Percentiles rank a stretch among this genome's conserved stretches.
phyloP scores from a whole-genome alignment of 495 filamentous ascomycete genomes.

The Trichocladium antarcticum region DNA sequence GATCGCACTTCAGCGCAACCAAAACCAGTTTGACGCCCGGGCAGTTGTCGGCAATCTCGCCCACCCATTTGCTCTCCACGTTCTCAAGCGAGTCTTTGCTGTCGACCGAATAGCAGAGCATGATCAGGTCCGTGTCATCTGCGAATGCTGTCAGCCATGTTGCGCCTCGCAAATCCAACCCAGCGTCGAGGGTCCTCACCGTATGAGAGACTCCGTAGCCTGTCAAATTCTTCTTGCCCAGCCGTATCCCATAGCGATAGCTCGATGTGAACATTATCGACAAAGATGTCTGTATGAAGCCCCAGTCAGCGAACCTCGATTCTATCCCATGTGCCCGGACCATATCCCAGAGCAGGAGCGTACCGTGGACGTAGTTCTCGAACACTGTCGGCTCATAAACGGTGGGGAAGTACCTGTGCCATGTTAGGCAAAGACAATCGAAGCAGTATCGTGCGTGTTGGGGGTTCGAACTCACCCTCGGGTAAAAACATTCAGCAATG shows the following conservation, averaged over 20 bases:
- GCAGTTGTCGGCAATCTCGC: constrained; percentile 95
- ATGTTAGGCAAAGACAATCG: not conserved
- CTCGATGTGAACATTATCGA: constrained; percentile 92
- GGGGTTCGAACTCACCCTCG: constrained; percentile 63
- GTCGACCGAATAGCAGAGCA: constrained; percentile 97
- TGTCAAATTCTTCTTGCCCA: constrained; percentile 98
- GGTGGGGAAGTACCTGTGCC: constrained; percentile 79
- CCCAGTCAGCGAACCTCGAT: constrained; percentile 1
- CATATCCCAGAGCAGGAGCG: constrained; percentile 10
- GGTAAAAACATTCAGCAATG: constrained; percentile 93
- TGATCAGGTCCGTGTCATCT: constrained; percentile 90
- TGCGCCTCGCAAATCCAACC: not conserved
- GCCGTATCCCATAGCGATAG: constrained; percentile 97
- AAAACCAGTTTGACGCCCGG: constrained; percentile 86
- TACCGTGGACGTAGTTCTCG: constrained; percentile 98
- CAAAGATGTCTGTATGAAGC: constrained; percentile 68
- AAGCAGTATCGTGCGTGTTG: not conserved
- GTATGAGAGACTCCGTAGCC: constrained; percentile 87
- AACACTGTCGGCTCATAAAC: constrained; percentile 99
- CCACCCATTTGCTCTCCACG: constrained; percentile 95
- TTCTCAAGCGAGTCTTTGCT: constrained; percentile 94
- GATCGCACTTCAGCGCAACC: constrained; percentile 94
- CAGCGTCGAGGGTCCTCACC: constrained; percentile 29
- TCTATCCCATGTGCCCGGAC: not conserved
- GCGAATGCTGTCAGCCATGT: not conserved